Evolutionary conservation across 495 filamentous ascomycete species (phyloP).

Genomic region (Xylaria grammica): DNA sequence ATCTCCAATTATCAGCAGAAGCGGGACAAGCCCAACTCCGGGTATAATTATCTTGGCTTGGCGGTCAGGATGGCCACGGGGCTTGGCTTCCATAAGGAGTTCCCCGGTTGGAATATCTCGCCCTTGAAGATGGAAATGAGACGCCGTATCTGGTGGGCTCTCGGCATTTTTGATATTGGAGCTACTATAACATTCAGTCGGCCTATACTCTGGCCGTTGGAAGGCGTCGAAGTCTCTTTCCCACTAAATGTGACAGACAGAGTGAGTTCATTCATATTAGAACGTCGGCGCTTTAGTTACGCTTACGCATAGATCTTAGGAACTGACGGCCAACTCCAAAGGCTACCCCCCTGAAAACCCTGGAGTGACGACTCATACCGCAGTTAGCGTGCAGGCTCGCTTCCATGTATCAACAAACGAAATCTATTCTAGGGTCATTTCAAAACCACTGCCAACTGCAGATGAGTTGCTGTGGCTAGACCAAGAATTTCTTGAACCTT

Average conservation of each 20-base stretch:
- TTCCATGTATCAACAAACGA: constrained; percentile 57
- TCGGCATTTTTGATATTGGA: constrained; percentile 37
- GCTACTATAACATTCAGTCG: constrained; percentile 38
- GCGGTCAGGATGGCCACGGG: constrained; percentile 60
- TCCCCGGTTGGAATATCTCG: constrained; percentile 59
- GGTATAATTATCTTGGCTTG: constrained; percentile 59
- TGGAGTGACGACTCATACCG: constrained; percentile 56
- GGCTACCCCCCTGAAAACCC: constrained; percentile 48
- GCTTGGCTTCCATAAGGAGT: constrained; percentile 61
- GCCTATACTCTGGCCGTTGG: constrained; percentile 52
- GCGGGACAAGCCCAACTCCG: constrained; percentile 60
- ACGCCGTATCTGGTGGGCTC: constrained; percentile 35
- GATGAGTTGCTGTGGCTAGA: constrained; percentile 52
- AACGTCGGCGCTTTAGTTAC: not conserved
- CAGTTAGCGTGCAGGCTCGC: constrained; percentile 52
- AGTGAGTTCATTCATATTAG: constrained; percentile 10
- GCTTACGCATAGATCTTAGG: not conserved
- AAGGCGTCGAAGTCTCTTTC: constrained; percentile 54
- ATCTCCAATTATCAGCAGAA: constrained; percentile 62
- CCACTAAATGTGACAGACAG: constrained; percentile 58
- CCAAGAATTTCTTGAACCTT: constrained; percentile 54
- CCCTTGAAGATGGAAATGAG: constrained; percentile 47
- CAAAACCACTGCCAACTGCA: constrained; percentile 53
- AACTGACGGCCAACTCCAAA: constrained; percentile 50
- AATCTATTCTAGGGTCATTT: constrained; percentile 58